phyloP scores from a whole-genome alignment of 371 early-diverging fungal species.

The Zopfochytrium polystomum region DNA sequence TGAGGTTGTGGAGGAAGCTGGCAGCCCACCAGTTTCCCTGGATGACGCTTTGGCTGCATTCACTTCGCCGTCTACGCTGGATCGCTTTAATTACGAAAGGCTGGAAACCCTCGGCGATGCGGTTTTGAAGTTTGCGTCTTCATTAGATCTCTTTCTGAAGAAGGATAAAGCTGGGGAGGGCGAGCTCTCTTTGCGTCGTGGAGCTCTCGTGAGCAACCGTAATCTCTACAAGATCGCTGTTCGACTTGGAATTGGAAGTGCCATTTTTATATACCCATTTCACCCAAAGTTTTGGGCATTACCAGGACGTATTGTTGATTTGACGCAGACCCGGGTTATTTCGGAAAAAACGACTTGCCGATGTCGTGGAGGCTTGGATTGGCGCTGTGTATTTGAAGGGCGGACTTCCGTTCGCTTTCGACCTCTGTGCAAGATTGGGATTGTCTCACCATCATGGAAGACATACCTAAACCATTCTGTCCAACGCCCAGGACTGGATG shows the following conservation, averaged over 20 bases:
- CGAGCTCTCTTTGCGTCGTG: constrained; percentile 67
- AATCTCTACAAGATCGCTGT: constrained; percentile 62
- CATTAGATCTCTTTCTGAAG: constrained; percentile 67
- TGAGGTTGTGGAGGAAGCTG: constrained; percentile 52
- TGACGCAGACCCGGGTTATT: constrained; percentile 6
- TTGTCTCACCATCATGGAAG: constrained; percentile 18
- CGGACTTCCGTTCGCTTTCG: constrained; percentile 23
- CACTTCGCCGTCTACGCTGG: constrained; percentile 69
- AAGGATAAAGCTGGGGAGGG: constrained; percentile 78
- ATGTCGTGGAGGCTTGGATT: constrained; percentile 83
- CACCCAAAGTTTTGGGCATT: constrained; percentile 23
- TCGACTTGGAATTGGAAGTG: constrained; percentile 42
- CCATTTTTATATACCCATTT: constrained; percentile 36
- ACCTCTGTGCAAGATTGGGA: constrained; percentile 24
- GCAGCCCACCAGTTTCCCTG: constrained; percentile 41
- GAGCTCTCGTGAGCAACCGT: constrained; percentile 72
- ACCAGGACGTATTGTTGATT: constrained; percentile 14
- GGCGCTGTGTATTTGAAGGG: constrained; percentile 72
- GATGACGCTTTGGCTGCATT: constrained; percentile 67
- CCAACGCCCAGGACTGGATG: neutral
- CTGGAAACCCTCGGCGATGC: constrained; percentile 93
- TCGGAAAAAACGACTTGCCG: constrained; percentile 57
- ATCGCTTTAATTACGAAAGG: constrained; percentile 84
- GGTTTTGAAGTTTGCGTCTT: constrained; percentile 79
- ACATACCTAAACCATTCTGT: neutral